Conservation (phyloP, 2,329 filamentous ascomycete species). For the Esteya vermicola region DNA sequence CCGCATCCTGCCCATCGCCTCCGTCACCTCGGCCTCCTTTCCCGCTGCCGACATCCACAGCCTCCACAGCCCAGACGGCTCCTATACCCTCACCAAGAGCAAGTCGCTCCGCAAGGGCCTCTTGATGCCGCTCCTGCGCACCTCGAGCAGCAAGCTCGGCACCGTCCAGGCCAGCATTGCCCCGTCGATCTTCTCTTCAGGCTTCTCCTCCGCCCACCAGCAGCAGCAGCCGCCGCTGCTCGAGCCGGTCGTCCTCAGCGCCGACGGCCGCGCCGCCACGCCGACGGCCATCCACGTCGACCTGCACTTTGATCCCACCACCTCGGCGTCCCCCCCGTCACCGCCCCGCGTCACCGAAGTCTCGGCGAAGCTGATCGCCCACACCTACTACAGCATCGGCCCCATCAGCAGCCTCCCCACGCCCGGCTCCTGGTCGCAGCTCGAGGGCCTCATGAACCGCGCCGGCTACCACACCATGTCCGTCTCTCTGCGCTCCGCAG, state of each 20-base stretch:
- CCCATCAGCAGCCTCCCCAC: slow-evolving; percentile 34
- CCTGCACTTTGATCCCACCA: slow-evolving; percentile 31
- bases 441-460: slow-evolving; percentile 21
- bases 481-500: slow-evolving; percentile 22
- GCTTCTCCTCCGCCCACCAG: neutral
- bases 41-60: slow-evolving; percentile 14
- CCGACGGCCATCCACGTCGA: slow-evolving; percentile 28
- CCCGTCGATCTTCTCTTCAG: slow-evolving; percentile 17
- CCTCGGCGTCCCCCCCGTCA: slow-evolving; percentile 22
- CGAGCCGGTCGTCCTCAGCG: slow-evolving; percentile 31
- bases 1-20: slow-evolving; percentile 35
- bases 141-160: slow-evolving; percentile 27
- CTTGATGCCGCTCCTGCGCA: slow-evolving; percentile 20
- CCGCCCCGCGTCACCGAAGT: slow-evolving; percentile 35
- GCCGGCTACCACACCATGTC: slow-evolving; percentile 31
- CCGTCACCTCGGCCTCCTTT: slow-evolving; percentile 33
- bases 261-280: slow-evolving; percentile 30
- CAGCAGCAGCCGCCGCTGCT: slow-evolving; percentile 22
- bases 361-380: slow-evolving; percentile 34
- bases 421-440: slow-evolving; percentile 26
- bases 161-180: slow-evolving; percentile 25
- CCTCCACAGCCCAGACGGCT: slow-evolving; percentile 22
- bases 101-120: slow-evolving; percentile 40
- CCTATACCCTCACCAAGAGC: slow-evolving; percentile 34
- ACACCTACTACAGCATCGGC: slow-evolving; percentile 36